Evolutionary conservation across 176 grass and related monocot species (phyloP).

Genomic region (Phragmites australis): DNA sequence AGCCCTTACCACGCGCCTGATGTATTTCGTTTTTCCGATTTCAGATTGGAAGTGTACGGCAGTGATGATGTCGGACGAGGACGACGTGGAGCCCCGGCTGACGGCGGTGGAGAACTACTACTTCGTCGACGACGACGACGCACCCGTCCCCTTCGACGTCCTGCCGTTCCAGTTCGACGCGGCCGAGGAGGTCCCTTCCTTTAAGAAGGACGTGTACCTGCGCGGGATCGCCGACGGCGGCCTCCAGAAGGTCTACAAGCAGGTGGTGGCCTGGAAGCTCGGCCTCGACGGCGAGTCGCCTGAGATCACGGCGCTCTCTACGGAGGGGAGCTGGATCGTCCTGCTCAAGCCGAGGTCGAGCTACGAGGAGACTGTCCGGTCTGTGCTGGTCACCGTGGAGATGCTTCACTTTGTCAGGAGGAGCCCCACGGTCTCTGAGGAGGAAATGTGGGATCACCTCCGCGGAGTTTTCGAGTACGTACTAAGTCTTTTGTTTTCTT

Average conservation of each 20-base stretch:
- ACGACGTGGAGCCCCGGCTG: constrained; percentile 24
- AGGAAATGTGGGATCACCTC: constrained; percentile 61
- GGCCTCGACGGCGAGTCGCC: constrained; percentile 39
- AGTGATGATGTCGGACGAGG: constrained; percentile 30
- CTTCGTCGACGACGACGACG: constrained; percentile 41
- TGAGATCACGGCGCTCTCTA: constrained; percentile 43
- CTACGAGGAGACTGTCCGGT: constrained; percentile 52
- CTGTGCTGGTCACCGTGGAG: constrained; percentile 53
- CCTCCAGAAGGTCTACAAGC: constrained; percentile 57
- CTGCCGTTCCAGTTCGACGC: constrained; percentile 39
- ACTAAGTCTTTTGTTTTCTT: not conserved
- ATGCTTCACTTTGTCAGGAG: constrained; percentile 64
- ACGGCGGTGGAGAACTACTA: constrained; percentile 40
- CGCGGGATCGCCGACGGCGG: constrained; percentile 33
- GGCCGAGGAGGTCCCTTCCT: not conserved
- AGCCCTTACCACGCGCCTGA: not conserved
- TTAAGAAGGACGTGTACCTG: constrained; percentile 47
- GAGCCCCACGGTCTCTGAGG: constrained; percentile 42
- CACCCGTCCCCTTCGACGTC: constrained; percentile 42
- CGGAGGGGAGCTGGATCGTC: constrained; percentile 58
- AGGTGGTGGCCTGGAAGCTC: constrained; percentile 66
- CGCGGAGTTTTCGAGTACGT: constrained; percentile 42
- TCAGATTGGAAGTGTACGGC: not conserved
- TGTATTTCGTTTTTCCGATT: not conserved
- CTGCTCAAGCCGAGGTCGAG: constrained; percentile 50